These are phyloP conservation scores for Aphanomyces stellatus DNA, from an alignment of 352 stramenopile genomes.

Conservation along the genomic window DNA sequence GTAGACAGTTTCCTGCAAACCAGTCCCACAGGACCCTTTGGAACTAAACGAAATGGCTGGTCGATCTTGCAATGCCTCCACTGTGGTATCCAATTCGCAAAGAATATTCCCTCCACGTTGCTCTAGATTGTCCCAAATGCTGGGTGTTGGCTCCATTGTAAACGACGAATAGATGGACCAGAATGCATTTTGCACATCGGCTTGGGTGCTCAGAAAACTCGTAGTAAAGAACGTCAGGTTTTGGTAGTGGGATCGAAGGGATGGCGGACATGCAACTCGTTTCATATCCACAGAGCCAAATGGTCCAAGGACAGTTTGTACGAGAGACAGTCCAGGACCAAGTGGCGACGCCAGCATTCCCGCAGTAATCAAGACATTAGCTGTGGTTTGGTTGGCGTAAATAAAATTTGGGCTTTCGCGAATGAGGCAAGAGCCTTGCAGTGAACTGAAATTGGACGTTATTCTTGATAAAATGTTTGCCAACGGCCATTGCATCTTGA, in stretches of 20 bases:
- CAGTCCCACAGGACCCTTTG: background rate
- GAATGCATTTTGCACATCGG: background rate
- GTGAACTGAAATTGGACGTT: background rate
- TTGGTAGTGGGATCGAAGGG: background rate
- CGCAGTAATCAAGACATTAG: background rate
- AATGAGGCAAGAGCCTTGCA: background rate
- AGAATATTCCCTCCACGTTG: background rate
- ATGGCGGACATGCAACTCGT: background rate
- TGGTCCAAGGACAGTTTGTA: background rate
- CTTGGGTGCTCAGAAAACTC: background rate
- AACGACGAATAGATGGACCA: background rate
- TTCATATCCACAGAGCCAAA: background rate
- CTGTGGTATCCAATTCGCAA: background rate
- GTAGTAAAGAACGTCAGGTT: background rate
- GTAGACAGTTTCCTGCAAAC: background rate
- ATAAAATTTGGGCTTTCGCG: background rate
- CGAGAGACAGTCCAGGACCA: background rate
- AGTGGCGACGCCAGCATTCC: background rate
- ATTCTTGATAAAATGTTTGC: background rate
- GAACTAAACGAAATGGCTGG: background rate
- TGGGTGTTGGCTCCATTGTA: background rate
- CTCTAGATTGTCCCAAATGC: background rate
- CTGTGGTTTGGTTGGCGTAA: background rate
- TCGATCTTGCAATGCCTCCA: background rate
- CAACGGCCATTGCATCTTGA: constrained; percentile 12